Percentiles rank a stretch among this genome's conserved stretches.
These are phyloP conservation scores for Bruguiera sexangula DNA, from an alignment of 345 rosid species.

Conservation along the genomic window DNA sequence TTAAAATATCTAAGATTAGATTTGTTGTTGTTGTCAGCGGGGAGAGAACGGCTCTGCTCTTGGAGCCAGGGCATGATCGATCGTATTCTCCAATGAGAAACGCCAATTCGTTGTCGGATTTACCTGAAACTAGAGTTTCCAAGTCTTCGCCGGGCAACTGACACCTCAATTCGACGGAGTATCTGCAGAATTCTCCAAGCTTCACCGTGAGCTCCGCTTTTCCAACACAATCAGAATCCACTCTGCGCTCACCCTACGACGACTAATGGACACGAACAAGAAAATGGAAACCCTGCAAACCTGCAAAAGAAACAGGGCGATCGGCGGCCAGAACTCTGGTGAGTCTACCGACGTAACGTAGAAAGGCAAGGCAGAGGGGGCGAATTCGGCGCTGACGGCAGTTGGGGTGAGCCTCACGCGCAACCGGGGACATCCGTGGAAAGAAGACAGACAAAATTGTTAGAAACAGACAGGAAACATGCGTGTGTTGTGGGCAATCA, in stretches of 20 bases:
- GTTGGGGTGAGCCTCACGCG: too few relatives aligned
- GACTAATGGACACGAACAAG: background rate
- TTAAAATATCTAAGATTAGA: too few relatives aligned
- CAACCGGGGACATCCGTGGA: too few relatives aligned
- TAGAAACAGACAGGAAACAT: too few relatives aligned
- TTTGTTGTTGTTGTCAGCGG: background rate
- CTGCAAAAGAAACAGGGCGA: conserved; percentile 58
- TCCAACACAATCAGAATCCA: background rate
- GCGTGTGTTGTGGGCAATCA: too few relatives aligned
- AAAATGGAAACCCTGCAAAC: conserved; percentile 49
- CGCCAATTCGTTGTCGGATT: conserved; percentile 68
- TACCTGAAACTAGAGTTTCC: conserved; percentile 70
- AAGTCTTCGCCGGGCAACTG: conserved; percentile 76
- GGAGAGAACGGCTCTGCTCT: conserved; percentile 27
- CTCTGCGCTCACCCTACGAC: background rate
- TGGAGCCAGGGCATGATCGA: conserved; percentile 14
- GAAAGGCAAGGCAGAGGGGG: too few relatives aligned
- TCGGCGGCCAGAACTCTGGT: conserved; percentile 72
- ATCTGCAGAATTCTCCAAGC: conserved; percentile 52
- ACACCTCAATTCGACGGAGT: conserved; percentile 55
- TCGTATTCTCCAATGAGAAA: conserved; percentile 34
- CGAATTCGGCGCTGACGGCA: too few relatives aligned
- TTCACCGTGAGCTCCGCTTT: conserved; percentile 50
- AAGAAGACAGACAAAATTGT: too few relatives aligned
- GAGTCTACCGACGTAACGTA: conserved; percentile 74